Percentiles rank a stretch among this genome's conserved stretches.
These are phyloP conservation scores for Paxillus involutus DNA, from an alignment of 768 basidiomycete genomes.

Conservation along the genomic window DNA sequence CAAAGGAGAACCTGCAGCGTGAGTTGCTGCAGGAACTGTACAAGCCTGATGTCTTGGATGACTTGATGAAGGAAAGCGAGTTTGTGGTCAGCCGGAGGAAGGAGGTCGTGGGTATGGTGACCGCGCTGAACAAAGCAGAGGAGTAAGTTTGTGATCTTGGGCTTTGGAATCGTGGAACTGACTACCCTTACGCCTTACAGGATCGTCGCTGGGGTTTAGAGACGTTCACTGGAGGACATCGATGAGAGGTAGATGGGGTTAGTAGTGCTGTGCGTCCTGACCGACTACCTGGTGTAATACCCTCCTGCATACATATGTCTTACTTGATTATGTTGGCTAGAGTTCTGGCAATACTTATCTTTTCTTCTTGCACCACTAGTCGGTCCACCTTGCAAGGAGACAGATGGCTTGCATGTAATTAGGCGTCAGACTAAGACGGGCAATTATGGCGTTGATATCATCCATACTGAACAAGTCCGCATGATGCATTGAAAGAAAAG, in stretches of 20 bases:
- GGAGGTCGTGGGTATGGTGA: slow-evolving; percentile 91
- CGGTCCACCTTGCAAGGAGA: too few species aligned
- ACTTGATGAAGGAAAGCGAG: slow-evolving; percentile 93
- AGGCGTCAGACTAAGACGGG: too few species aligned
- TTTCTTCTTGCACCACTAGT: too few species aligned
- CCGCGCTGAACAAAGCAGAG: slow-evolving; percentile 95
- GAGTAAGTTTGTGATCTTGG: slow-evolving; percentile 65
- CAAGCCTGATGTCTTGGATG: slow-evolving; percentile 94
- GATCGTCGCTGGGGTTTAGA: slow-evolving; percentile 64
- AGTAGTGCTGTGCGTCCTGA: background rate
- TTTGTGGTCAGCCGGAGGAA: slow-evolving; percentile 86
- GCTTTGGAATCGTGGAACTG: slow-evolving; percentile 7
- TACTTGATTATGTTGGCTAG: slow-evolving; percentile 17
- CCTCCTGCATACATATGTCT: slow-evolving; percentile 25
- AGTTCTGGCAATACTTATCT: slow-evolving; percentile 2
- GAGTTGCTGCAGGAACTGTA: slow-evolving; percentile 95
- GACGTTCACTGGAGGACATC: background rate
- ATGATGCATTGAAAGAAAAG: too few species aligned
- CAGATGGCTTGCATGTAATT: too few species aligned
- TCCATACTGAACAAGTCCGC: too few species aligned
- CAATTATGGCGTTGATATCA: too few species aligned
- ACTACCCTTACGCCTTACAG: slow-evolving; percentile 28
- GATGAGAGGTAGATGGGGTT: background rate
- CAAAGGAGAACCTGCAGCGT: slow-evolving; percentile 93
- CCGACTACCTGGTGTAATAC: slow-evolving; percentile 28